These are phyloP conservation scores for Populus hybrid DNA, from an alignment of 441 rosid species.

Conservation along the genomic window DNA sequence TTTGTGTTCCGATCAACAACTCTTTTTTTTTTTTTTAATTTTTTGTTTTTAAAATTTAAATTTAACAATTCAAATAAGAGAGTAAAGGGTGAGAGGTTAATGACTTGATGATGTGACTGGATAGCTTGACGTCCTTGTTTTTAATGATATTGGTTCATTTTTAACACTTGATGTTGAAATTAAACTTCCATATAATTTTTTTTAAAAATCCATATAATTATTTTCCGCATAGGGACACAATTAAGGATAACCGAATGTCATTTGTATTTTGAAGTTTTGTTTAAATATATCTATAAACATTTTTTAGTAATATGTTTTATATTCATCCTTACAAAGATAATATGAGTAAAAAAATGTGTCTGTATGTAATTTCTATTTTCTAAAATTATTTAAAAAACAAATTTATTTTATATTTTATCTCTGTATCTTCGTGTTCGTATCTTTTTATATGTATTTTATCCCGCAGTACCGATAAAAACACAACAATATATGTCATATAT, in stretches of 20 bases:
- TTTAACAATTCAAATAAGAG: too few relatives aligned
- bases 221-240: neutral
- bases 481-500: neutral
- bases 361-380: too few relatives aligned
- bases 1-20: too few relatives aligned
- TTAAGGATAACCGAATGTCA: neutral
- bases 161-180: too few relatives aligned
- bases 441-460: neutral
- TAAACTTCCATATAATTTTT: too few relatives aligned
- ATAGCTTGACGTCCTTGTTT: neutral
- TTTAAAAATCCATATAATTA: too few relatives aligned
- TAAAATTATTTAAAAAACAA: too few relatives aligned
- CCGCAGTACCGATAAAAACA: neutral
- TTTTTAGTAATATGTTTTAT: neutral
- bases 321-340: neutral
- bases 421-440: neutral
- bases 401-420: neutral
- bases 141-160: neutral
- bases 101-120: neutral
- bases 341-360: too few relatives aligned
- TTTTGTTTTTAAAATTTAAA: too few relatives aligned
- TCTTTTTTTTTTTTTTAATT: too few relatives aligned
- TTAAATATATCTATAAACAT: neutral
- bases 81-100: neutral
- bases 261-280: neutral